phyloP scores from a whole-genome alignment of 345 rosid species.

The Eucalyptus erythrocorys region DNA sequence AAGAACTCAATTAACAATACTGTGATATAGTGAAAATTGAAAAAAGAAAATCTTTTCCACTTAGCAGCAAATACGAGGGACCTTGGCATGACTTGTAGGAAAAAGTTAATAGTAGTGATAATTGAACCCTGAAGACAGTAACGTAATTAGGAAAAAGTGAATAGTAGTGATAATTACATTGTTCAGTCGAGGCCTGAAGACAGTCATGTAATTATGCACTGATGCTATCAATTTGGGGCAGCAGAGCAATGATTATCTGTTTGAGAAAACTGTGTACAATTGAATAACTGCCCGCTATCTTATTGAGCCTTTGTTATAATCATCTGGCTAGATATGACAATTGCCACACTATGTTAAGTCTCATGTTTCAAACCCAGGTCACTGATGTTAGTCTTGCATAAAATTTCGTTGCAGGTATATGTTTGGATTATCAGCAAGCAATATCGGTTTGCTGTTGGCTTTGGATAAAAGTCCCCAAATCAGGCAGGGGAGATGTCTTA shows the following conservation, averaged over 20 bases:
- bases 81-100: neutral
- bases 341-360: neutral
- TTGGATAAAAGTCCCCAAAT: constrained; percentile 59
- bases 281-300: neutral
- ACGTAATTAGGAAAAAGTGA: neutral
- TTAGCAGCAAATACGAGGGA: neutral
- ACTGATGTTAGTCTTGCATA: neutral
- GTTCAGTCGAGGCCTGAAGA: neutral
- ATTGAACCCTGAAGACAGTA: neutral
- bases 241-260: neutral
- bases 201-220: neutral
- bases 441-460: constrained; percentile 72
- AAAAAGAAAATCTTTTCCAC: neutral
- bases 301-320: neutral
- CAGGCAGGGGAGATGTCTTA: constrained; percentile 71
- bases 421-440: constrained; percentile 53
- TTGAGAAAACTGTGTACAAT: neutral
- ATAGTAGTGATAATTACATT: neutral
- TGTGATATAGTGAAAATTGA: neutral
- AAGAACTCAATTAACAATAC: neutral
- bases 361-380: neutral
- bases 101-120: neutral
- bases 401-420: constrained; percentile 30
- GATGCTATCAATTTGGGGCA: neutral
- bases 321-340: neutral